Conservation (phyloP, 768 basidiomycete genomes). For the Leucosporidium yakuticum region DNA sequence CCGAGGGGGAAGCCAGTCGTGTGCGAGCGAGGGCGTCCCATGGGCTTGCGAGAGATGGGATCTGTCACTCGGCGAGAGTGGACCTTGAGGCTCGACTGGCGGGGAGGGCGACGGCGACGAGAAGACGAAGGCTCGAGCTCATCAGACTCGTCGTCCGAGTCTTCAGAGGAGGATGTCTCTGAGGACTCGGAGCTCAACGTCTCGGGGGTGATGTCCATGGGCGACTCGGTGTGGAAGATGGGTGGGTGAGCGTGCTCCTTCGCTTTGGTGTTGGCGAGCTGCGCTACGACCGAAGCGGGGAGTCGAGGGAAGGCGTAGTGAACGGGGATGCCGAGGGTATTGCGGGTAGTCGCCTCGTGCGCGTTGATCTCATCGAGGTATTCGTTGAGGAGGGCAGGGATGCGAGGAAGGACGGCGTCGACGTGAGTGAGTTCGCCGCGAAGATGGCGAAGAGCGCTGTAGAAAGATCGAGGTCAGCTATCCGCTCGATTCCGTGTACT, state of each 20-base stretch:
- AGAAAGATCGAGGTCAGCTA: neutral
- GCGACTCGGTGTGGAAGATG: neutral
- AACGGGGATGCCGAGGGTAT: neutral
- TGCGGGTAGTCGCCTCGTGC: neutral
- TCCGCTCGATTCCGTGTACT: too few relatives aligned
- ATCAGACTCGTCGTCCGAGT: neutral
- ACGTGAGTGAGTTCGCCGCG: neutral
- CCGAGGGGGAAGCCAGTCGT: neutral
- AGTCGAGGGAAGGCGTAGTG: slow-evolving; percentile 4
- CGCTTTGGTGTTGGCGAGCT: neutral
- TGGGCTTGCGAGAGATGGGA: neutral
- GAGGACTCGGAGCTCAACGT: neutral
- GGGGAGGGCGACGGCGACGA: neutral
- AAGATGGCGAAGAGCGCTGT: slow-evolving; percentile 4
- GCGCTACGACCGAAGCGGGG: slow-evolving; percentile 3
- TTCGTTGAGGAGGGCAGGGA: neutral
- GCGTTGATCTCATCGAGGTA: slow-evolving; percentile 3
- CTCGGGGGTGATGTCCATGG: neutral
- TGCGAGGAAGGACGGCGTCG: slow-evolving; percentile 3
- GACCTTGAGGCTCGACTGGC: neutral
- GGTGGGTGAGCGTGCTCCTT: neutral
- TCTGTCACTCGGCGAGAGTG: slow-evolving; percentile 1
- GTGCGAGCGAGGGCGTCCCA: neutral
- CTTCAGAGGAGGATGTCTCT: neutral
- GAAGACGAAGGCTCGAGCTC: neutral